phyloP scores from a whole-genome alignment of 441 rosid species.

The California macrophylla region DNA sequence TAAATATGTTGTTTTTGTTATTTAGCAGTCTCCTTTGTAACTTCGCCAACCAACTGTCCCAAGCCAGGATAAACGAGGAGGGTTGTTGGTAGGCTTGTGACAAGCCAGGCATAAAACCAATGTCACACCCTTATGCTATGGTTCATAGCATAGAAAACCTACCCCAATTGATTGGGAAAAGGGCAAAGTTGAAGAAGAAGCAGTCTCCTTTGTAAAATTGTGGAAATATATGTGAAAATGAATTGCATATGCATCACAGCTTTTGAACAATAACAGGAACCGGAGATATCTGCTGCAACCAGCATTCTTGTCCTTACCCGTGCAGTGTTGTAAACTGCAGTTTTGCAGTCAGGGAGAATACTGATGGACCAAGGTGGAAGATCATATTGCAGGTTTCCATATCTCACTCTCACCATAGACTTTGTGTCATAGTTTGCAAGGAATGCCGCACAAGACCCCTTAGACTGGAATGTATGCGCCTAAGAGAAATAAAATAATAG shows the following conservation, averaged over 20 bases:
- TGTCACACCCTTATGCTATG: too few species aligned
- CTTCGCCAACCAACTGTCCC: too few species aligned
- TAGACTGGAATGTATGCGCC: conserved; percentile 72
- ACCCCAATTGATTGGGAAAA: too few species aligned
- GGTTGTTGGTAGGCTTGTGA: too few species aligned
- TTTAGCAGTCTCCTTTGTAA: neutral
- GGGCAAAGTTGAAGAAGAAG: too few species aligned
- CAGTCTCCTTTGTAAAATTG: neutral
- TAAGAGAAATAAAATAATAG: conserved; percentile 18
- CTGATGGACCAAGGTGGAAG: conserved; percentile 98
- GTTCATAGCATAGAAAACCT: too few species aligned
- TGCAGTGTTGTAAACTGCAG: conserved; percentile 90
- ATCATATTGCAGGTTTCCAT: conserved; percentile 84
- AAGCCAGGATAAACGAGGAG: too few species aligned
- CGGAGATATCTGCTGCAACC: neutral
- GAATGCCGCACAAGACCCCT: conserved; percentile 86
- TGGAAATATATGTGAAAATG: neutral
- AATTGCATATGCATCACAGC: neutral
- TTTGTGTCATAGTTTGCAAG: conserved; percentile 82
- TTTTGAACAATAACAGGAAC: conserved; percentile 4
- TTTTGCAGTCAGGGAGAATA: conserved; percentile 92
- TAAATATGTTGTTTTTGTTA: neutral
- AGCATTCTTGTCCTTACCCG: conserved; percentile 36
- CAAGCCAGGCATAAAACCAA: too few species aligned
- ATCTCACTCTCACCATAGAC: conserved; percentile 60